Base-by-base conservation (phyloP, 495 filamentous ascomycete species). In the Bryoglossum gracile region DNA sequence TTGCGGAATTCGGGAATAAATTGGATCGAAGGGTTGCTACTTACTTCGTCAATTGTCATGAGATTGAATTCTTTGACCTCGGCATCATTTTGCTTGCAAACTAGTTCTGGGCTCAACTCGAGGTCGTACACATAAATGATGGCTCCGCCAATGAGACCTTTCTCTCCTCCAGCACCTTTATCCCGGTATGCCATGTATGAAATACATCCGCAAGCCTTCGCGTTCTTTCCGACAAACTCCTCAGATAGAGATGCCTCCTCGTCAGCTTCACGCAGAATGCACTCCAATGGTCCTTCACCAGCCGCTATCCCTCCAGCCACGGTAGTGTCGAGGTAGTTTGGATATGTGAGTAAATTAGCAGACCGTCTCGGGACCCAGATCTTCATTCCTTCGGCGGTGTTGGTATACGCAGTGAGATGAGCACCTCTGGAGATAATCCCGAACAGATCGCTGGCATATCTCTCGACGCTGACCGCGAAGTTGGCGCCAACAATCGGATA, bases 291-390 rank as follows among this genome's bases (percentile, higher is more conserved):
- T 1, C 51, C 54, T 22, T 67, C 59, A 0, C 65, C 67, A 1
- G 67, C 55, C 10, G 59, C 57, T 3, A 82, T 59, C 9, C 76
- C 75, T 6, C 77, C 77, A 4, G 73, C 79, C 0, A 81, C 78
- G 0, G 76, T 71, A 1, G 55, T 66, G 57, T 82, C 78, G 4
- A 83, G 68, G 66, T 68, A 68, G 4, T 66, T 64, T 1, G 76
- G 74, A 43, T 70, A 78, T 0, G 71, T 77, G 36, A 68, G 68
- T 36, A 75, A 65, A 16, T 64, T 58, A 9, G 55, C 45, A 13
- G 69, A 61, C 3, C 80, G 64, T 4, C 69, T 58, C 2, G 70
- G 62, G 17, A 81, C 66, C 77, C 79, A 83, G 33, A 80, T 53
- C 24, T 63, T 67, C 38, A 71, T 47, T 24, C 47, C 55, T 14